Evolutionary conservation across 169 alveolate species (phyloP).

Genomic region (Plasmodium inui): DNA sequence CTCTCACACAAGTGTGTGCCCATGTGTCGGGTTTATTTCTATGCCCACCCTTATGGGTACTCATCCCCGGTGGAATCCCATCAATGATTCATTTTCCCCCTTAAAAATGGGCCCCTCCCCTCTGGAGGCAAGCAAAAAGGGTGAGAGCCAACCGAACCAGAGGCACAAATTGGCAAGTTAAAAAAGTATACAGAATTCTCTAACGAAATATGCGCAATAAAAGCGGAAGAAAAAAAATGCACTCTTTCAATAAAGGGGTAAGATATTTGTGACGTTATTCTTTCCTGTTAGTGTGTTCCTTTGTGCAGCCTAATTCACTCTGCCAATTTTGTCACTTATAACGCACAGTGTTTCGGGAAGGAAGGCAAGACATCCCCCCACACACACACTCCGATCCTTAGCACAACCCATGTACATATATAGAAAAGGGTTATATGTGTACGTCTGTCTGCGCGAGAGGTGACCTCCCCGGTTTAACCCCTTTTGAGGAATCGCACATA

Average conservation of each 20-base stretch:
- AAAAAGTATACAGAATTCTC: neutral
- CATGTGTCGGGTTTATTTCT: neutral
- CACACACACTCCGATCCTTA: neutral
- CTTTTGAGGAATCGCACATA: slow-evolving; percentile 32
- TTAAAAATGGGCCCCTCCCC: too few relatives aligned
- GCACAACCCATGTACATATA: neutral
- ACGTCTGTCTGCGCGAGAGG: neutral
- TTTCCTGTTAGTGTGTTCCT: neutral
- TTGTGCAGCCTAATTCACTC: neutral
- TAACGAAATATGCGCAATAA: neutral
- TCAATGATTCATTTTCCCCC: too few relatives aligned
- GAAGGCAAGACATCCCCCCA: neutral
- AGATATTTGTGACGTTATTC: neutral
- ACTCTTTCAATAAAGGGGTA: neutral
- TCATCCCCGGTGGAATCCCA: neutral
- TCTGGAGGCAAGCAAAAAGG: neutral
- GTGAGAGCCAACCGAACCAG: neutral
- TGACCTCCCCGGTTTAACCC: neutral
- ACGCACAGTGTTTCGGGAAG: neutral
- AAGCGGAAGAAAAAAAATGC: neutral
- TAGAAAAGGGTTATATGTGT: neutral
- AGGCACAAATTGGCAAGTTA: neutral
- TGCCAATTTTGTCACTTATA: neutral
- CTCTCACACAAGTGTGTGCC: neutral
- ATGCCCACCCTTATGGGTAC: neutral